A percentile compares a stretch with the other conserved stretches of the same genome.
These are phyloP conservation scores for Alternaria arbusti DNA, from an alignment of 2,329 filamentous ascomycete species.

Conservation along the genomic window DNA sequence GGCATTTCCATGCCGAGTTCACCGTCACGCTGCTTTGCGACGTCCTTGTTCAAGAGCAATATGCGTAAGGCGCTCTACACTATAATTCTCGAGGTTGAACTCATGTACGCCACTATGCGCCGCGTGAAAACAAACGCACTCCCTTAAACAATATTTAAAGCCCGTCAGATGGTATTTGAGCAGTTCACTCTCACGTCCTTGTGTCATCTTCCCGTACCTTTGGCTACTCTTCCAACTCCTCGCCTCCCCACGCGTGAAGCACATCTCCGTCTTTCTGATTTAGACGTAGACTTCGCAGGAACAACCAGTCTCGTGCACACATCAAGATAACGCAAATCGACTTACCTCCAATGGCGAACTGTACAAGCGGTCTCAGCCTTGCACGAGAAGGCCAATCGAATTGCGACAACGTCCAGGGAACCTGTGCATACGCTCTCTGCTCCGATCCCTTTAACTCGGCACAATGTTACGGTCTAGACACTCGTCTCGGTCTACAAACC, in stretches of 20 bases:
- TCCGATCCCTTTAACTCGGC: neutral
- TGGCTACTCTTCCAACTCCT: neutral
- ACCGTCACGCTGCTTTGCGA: neutral
- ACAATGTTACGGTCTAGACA: neutral
- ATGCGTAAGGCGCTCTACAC: neutral
- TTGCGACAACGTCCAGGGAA: neutral
- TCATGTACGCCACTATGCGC: neutral
- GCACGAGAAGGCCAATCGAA: neutral
- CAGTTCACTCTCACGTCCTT: neutral
- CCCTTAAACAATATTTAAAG: neutral
- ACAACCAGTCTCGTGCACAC: neutral
- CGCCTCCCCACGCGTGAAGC: neutral
- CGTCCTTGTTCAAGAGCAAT: neutral
- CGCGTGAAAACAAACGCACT: neutral
- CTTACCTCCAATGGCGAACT: neutral
- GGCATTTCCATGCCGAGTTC: neutral
- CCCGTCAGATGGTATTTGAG: neutral
- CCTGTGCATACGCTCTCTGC: neutral
- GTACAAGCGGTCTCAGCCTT: neutral
- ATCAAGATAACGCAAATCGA: neutral
- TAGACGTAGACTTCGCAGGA: fast-evolving
- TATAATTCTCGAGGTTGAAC: neutral
- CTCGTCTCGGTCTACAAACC: neutral
- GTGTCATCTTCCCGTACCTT: neutral
- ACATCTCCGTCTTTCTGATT: neutral